A percentile compares a stretch with the other conserved stretches of the same genome.
phyloP scores from a whole-genome alignment of 164 flowering plant species.

The Aristolochia fimbriata region DNA sequence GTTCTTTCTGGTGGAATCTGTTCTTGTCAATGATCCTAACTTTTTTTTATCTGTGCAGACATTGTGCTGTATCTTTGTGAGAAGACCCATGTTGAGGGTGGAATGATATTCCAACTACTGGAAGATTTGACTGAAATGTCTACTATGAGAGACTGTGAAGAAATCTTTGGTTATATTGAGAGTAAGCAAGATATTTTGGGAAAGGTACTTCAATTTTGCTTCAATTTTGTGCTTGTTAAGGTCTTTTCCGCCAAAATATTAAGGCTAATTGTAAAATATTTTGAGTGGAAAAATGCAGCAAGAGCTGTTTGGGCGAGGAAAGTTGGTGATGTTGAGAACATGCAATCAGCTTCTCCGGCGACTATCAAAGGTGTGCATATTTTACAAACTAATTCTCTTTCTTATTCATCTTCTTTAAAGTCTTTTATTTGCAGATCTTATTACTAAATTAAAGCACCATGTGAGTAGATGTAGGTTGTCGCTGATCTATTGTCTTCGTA shows the following conservation, averaged over 20 bases:
- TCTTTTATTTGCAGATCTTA: neutral
- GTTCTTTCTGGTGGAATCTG: neutral
- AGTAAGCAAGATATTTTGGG: slow-evolving; percentile 95
- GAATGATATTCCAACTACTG: slow-evolving; percentile 95
- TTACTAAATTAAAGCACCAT: neutral
- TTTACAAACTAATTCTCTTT: neutral
- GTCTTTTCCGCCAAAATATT: too few relatives aligned
- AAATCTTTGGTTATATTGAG: slow-evolving; percentile 88
- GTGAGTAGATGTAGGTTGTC: too few relatives aligned
- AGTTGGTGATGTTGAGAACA: slow-evolving; percentile 98
- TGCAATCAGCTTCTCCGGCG: slow-evolving; percentile 99
- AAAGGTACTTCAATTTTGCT: slow-evolving; percentile 41
- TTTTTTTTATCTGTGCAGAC: slow-evolving; percentile 29
- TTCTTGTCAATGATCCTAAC: neutral
- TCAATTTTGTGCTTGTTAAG: neutral
- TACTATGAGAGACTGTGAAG: slow-evolving; percentile 94
- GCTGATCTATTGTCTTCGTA: neutral
- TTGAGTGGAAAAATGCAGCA: slow-evolving; percentile 33
- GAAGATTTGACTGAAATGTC: slow-evolving; percentile 99
- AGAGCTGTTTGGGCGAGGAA: slow-evolving; percentile 95
- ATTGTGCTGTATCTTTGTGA: slow-evolving; percentile 95
- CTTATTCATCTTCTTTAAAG: neutral
- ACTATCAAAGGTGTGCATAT: slow-evolving; percentile 63
- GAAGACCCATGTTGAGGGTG: slow-evolving; percentile 91
- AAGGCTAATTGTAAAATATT: too few relatives aligned